phyloP scores from a whole-genome alignment of 2,329 filamentous ascomycete species.

The Exophiala phaeomuriformis region DNA sequence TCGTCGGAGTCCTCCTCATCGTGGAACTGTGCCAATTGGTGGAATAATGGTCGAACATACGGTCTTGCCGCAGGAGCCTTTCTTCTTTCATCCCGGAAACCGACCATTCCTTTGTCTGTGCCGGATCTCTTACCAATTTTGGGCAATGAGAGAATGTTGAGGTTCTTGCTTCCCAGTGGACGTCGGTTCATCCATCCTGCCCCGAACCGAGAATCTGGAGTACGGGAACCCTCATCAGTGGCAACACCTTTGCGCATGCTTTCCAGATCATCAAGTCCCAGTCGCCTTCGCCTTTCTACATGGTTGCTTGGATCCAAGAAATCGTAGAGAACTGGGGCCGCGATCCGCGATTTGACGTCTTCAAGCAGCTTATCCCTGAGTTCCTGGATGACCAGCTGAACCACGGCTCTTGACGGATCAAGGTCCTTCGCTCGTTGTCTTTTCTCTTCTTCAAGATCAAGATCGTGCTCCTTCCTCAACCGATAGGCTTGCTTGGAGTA shows the following conservation, averaged over 20 bases:
- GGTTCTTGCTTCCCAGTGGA: conserved; percentile 31
- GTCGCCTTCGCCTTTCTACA: conserved; percentile 65
- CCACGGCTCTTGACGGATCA: conserved; percentile 80
- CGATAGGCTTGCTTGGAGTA: conserved; percentile 34
- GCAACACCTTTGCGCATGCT: conserved; percentile 53
- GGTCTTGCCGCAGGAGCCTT: conserved; percentile 52
- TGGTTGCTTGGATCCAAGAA: conserved; percentile 79
- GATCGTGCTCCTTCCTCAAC: conserved; percentile 64
- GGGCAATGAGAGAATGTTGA: conserved; percentile 61
- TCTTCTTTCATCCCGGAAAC: conserved; percentile 62
- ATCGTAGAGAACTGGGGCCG: conserved; percentile 69
- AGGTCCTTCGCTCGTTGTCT: conserved; percentile 76
- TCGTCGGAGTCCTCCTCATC: conserved; percentile 87
- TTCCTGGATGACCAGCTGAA: conserved; percentile 70
- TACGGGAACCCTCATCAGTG: conserved; percentile 56
- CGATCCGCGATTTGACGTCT: conserved; percentile 82
- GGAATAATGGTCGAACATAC: conserved; percentile 70
- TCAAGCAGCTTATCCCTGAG: conserved; percentile 78
- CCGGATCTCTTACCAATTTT: conserved; percentile 63
- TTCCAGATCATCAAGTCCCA: conserved; percentile 67
- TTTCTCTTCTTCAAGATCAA: conserved; percentile 85
- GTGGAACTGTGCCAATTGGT: conserved; percentile 64
- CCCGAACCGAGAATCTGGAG: conserved; percentile 50
- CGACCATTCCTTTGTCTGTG: conserved; percentile 53
- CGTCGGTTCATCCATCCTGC: conserved; percentile 32